Evolutionary conservation across 805 yeast species (phyloP), one percentile per base, ranked within the genome.

Genomic region (Kodamaea hsintzibuensis): DNA sequence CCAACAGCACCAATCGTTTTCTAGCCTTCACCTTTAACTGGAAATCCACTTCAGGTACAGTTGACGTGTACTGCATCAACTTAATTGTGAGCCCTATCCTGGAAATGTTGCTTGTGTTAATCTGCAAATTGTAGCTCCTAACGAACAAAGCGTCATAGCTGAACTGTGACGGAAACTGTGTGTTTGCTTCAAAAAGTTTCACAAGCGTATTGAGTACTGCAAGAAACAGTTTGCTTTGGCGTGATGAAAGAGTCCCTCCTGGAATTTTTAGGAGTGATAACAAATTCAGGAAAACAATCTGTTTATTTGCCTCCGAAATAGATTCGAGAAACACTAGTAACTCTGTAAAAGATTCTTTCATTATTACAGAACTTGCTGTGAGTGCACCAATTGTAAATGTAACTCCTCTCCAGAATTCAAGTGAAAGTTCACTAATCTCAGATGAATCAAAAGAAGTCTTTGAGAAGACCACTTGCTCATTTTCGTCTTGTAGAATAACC

Each of bases 401-500:
- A 47, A 76, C 72, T 0, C 91, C 91, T 59, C 68, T 76, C 85
- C 85, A 82, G 55, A 86, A 81, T 51, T 74, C 77, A 2, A 59
- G 48, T 0, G 70, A 62, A 2, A 64, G 16, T 1, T 55, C 59
- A 3, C 51, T 43, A 27, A 57, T 44, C 1, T 30, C 12, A 30
- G 10, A 30, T 5, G 44, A 16, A 7, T 40, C 44, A 40, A 16
- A 17, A 4, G 25, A 22, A 22, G 35, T 5, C 35, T 30, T 30
- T 13, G n/a, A 8, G 47, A 37, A n/a, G 49, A 42, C 9, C 37
- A 12, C 9, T n/a, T 39, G 6, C 18, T 17, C 19, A 17, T n/a
- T 5, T 7, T 35, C 35, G 13, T 40, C 8, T 16, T 40, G 17
- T 13, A 40, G 17, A 40, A 40, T 40, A 12, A 9, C 19, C 5